Conservation (phyloP, 2,329 filamentous ascomycete genomes). For the Pseudonectria foliicola region DNA sequence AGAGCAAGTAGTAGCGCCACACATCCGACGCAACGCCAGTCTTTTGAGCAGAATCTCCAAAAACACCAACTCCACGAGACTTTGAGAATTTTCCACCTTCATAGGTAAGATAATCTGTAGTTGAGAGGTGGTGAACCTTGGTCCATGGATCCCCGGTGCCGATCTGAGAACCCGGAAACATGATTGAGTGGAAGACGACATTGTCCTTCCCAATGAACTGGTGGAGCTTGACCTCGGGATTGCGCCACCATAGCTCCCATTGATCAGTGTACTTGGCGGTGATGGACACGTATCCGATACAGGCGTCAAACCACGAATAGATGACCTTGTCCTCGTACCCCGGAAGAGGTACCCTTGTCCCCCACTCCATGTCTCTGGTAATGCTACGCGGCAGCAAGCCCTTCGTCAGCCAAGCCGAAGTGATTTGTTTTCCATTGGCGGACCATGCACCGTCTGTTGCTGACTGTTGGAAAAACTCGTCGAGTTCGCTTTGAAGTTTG, state of each 20-base stretch:
- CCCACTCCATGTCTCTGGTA: constrained; percentile 81
- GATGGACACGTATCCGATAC: constrained; percentile 80
- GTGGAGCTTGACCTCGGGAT: constrained; percentile 74
- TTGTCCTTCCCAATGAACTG: constrained; percentile 75
- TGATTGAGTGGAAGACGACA: constrained; percentile 71
- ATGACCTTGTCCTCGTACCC: constrained; percentile 55
- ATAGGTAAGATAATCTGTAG: constrained; percentile 70
- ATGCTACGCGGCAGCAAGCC: constrained; percentile 75
- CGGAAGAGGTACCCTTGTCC: constrained; percentile 39
- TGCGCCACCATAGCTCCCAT: constrained; percentile 84
- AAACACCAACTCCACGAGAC: constrained; percentile 72
- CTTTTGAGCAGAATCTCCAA: constrained; percentile 73
- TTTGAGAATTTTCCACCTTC: constrained; percentile 79
- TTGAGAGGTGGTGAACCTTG: constrained; percentile 70
- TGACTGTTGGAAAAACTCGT: constrained; percentile 62
- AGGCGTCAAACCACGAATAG: constrained; percentile 80
- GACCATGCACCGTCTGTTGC: constrained; percentile 65
- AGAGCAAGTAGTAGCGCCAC: constrained; percentile 79
- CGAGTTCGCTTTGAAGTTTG: constrained; percentile 63
- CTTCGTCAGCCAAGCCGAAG: constrained; percentile 65
- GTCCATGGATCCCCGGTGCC: constrained; percentile 76
- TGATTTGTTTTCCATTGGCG: constrained; percentile 62
- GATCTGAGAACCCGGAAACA: constrained; percentile 72
- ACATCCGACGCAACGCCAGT: constrained; percentile 71
- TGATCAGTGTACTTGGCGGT: constrained; percentile 72